Evolutionary conservation across 2,329 filamentous ascomycete genomes (phyloP).

Genomic region (Verticillium zaregamsianum): DNA sequence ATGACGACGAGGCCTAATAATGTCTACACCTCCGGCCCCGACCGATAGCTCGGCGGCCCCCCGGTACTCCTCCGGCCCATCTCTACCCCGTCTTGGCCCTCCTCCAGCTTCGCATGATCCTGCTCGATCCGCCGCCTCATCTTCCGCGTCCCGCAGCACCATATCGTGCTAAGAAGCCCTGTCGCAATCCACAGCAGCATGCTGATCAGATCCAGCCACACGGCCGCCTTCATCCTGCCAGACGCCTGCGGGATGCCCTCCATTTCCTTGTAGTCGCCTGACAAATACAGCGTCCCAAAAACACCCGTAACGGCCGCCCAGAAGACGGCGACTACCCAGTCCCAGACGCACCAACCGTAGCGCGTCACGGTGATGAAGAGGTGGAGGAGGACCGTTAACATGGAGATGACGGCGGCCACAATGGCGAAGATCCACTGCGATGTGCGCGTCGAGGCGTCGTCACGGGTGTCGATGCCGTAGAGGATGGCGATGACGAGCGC

Average conservation of each 20-base stretch:
- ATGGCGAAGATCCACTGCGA: slow-evolving; percentile 9
- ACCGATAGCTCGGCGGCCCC: neutral
- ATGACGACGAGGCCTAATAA: neutral
- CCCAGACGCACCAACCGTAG: slow-evolving; percentile 9
- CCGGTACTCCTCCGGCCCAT: neutral
- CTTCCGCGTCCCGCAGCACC: neutral
- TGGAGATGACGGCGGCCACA: slow-evolving; percentile 3
- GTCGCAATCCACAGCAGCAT: slow-evolving; percentile 5
- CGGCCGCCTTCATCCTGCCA: slow-evolving; percentile 2
- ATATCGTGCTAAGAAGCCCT: neutral
- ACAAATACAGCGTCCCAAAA: neutral
- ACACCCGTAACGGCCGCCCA: slow-evolving; percentile 9
- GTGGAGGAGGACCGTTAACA: slow-evolving; percentile 6
- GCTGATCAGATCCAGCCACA: slow-evolving; percentile 6
- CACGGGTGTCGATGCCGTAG: slow-evolving; percentile 7
- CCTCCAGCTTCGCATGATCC: neutral
- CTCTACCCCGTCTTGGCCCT: neutral
- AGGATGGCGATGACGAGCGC: slow-evolving; percentile 6
- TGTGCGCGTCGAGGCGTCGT: neutral
- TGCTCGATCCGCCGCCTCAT: neutral
- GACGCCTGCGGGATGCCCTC: neutral
- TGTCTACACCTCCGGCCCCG: neutral
- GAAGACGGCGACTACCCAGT: slow-evolving; percentile 6
- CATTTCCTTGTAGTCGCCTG: neutral
- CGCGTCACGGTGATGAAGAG: slow-evolving; percentile 6